Evolutionary conservation across 2,329 filamentous ascomycete species (phyloP), one percentile per base, ranked within the genome.

Genomic region (Arthrobotrys pseudoclavata): DNA sequence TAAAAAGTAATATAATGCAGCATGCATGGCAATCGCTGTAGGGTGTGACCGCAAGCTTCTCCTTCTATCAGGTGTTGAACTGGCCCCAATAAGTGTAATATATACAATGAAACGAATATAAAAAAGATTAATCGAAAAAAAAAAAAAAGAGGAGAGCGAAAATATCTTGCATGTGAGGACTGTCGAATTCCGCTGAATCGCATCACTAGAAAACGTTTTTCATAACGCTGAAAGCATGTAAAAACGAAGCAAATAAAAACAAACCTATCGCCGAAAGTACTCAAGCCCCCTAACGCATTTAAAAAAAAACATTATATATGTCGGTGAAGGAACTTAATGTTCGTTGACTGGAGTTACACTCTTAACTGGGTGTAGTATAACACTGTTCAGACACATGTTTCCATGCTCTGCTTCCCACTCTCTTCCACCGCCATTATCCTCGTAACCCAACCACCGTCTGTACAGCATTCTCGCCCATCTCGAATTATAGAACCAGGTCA

Each of bases 351-450:
- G 69, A 9, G 55, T 76, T 20, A 77, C 52, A 42, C 89, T 88
- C 86, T 97, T 97, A 67, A 97, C 88, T 0, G 94, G 94, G 86
- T 97, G 94, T 79, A 97, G 84, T 78, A 97, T 85, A 90, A 97
- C 95, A 0, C 92, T 92, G 22, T 13, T 94, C 93, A 52, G 97
- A 84, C 94, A 97, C 93, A 97, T 96, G 75, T 94, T 88, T 12
- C 93, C 93, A 18, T 79, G 53, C 60, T 63, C 76, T 12, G 79
- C 70, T 31, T 80, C 79, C 26, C 61, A 69, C 40, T 63, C 75
- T 83, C 94, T 91, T 15, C 91, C 90, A 63, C 90, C 87, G 79
- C 80, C 84, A 79, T 85, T 85, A 29, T 84, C 87, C 60, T 84
- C 85, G 76, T 83, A 83, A 60, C 84, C 94, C 37, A 97, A 85